Evolutionary conservation across 352 stramenopile genomes (phyloP).

Genomic region (Pythium coloratum): DNA sequence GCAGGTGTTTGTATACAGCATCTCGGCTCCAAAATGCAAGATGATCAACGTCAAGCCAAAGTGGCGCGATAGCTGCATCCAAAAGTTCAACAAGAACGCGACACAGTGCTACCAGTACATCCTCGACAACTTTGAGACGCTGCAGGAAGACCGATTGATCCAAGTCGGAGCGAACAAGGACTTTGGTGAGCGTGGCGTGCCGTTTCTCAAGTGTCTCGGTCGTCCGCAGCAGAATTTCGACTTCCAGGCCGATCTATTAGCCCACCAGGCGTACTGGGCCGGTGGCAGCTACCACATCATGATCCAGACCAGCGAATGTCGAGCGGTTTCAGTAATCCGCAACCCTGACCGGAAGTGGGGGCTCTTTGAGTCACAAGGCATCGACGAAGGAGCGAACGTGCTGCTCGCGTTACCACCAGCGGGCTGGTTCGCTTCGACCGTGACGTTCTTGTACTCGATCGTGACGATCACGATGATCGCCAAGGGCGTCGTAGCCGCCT

Average conservation of each 20-base stretch:
- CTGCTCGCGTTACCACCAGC: conserved; percentile 45
- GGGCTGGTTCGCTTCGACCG: conserved; percentile 39
- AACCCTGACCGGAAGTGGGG: conserved; percentile 39
- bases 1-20: conserved; percentile 32
- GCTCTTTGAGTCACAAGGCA: conserved; percentile 46
- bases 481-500: conserved; percentile 42
- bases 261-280: conserved; percentile 50
- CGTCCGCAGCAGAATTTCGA: conserved; percentile 37
- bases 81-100: conserved; percentile 29
- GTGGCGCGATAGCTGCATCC: conserved; percentile 32
- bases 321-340: conserved; percentile 37
- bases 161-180: conserved; percentile 41
- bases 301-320: conserved; percentile 51
- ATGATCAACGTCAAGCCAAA: conserved; percentile 28
- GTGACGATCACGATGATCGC: conserved; percentile 45
- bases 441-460: conserved; percentile 48
- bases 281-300: conserved; percentile 47
- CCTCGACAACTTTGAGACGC: conserved; percentile 41
- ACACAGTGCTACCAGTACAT: conserved; percentile 48
- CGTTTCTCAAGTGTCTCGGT: conserved; percentile 51
- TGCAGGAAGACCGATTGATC: conserved; percentile 33
- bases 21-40: conserved; percentile 34
- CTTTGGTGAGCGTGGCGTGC: conserved; percentile 38
- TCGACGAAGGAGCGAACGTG: conserved; percentile 44
- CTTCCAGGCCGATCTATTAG: conserved; percentile 59